These are phyloP conservation scores for Wickerhamomyces sydowiorum DNA, from an alignment of 805 yeast genomes.

Conservation along the genomic window DNA sequence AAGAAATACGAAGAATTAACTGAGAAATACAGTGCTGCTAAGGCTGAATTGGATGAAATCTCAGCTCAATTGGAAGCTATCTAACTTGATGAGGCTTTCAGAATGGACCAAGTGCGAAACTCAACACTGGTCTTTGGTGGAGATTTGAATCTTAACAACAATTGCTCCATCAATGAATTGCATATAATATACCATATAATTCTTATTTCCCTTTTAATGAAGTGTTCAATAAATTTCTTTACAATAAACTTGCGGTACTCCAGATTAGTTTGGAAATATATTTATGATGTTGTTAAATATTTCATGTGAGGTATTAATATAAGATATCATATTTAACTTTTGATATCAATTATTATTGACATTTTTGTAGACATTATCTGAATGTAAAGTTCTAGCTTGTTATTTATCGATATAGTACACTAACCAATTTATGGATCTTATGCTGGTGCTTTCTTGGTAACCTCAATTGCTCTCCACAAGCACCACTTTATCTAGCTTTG, in stretches of 20 bases:
- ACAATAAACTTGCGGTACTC: neutral
- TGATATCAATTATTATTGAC: too few species aligned
- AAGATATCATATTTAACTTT: too few species aligned
- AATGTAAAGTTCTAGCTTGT: too few species aligned
- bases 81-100: slow-evolving; percentile 12
- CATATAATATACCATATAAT: slow-evolving; percentile 5
- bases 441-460: too few species aligned
- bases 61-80: slow-evolving; percentile 81
- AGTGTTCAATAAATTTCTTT: neutral
- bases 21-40: slow-evolving; percentile 75
- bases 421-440: too few species aligned
- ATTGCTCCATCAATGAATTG: neutral
- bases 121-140: neutral
- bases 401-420: too few species aligned
- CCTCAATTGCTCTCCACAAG: too few species aligned
- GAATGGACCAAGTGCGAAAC: neutral
- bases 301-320: neutral
- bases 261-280: neutral
- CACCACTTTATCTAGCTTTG: too few species aligned
- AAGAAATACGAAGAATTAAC: slow-evolving; percentile 84
- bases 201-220: slow-evolving; percentile 1
- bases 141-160: too few species aligned
- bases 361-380: neutral
- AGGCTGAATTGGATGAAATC: slow-evolving; percentile 94
- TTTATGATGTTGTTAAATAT: neutral